Evolutionary conservation across 2,329 filamentous ascomycete genomes (phyloP), one percentile per base, ranked within the genome.

Genomic region (Neoarthrinium moseri): DNA sequence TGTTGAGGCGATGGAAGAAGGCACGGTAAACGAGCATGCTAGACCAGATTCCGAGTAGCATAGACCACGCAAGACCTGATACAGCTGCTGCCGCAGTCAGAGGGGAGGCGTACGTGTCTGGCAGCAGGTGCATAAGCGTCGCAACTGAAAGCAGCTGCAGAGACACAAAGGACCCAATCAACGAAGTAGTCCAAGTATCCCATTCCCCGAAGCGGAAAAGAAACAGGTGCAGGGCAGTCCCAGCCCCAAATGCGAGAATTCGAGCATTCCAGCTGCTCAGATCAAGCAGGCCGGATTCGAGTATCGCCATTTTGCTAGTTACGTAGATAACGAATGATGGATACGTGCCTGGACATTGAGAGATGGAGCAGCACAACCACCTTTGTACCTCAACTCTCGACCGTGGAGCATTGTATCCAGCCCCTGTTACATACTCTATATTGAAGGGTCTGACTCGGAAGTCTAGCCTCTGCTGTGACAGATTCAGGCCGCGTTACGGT

Each of bases 11-110:
- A 36, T 47, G 45, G 7, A 47, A 37, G 20, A 43, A 42, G 3
- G 38, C 45, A 12, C 45, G 37, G 24, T 47, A 47, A 6, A 47
- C 24, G 18, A 47, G 27, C 38, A 43, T 47, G 32, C 38, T 43
- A 12, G 21, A 18, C 5, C 27, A 27, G 15, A 46, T 15, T 6
- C 44, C 44, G 11, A 24, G 18, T 15, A 46, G n/a, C 11, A 33
- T 17, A 15, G 36, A 26, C 21, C 22, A 30, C 13, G 38, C 38
- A 2, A 41, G 17, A 15, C 26, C 10, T 12, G 23, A 41, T 10
- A 30, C n/a, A n/a, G 24, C n/a, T 12, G 30, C 12, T 3, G 13
- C 8, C 21, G 44, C 21, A 17, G 23, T 30, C 7, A 24, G 6
- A 10, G 29, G 13, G 4, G 32, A 26, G 10, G 35, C 36, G 35